Base-by-base conservation (phyloP, 345 rosid species). In the Gossypium ekmanianum region DNA sequence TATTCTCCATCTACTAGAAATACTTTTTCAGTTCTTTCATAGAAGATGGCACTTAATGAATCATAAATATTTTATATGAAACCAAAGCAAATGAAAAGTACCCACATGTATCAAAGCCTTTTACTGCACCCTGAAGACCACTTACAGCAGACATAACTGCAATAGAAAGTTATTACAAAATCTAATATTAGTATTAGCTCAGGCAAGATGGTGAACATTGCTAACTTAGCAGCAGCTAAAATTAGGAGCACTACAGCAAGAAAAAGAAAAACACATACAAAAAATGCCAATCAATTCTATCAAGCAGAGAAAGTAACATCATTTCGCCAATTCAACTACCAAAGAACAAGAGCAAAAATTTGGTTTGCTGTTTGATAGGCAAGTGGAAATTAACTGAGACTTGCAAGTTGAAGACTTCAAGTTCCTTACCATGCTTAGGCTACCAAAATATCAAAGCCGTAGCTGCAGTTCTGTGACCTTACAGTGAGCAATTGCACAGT, bases 81-180 rank as follows among this genome's bases (percentile, higher is more conserved):
- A 44, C 57, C 48, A 74, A 58, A 63, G 76, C 77, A 74, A 61
- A 41, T 74, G 56, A 72, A 74, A 80, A 65, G 12, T 79, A 84
- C 94, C 55, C 80, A 93, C 98, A 74, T 85, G 92, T 86, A 77
- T 87, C 90, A 88, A 92, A 88, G 76, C 94, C 90, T 55, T 80
- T 20, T 75, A 93, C 77, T 90, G 90, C 73, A 61, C 90, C 95
- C 80, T 87, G 97, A 44, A 95, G 86, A 79, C 99, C 98, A 80
- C 99, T 94, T 79, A 91, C 90, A 75, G 99, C 99, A 69, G 97
- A 94, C 97, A 94, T 92, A 83, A 94, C 97, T 94, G 87, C 90
- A 87, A 72, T 26, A 74, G 26, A 6, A 54, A 81, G 78, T 45
- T 50, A 14, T 58, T 57, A 76, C 48, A 34, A 34, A 43, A 56